Base-by-base conservation (phyloP, 2,329 filamentous ascomycete species). In the Claviceps citrina region DNA sequence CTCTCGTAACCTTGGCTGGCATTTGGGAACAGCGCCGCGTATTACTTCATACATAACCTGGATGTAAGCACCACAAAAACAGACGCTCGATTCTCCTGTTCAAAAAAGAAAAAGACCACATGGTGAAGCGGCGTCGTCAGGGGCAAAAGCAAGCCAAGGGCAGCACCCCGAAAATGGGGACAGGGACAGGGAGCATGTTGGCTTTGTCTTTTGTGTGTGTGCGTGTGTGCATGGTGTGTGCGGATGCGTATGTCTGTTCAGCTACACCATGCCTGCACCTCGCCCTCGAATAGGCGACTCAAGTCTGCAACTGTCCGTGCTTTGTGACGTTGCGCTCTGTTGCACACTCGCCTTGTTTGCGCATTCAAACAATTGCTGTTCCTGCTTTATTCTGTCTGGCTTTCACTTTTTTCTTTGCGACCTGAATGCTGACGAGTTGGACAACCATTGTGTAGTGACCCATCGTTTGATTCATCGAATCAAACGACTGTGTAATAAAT, bases 301-400 rank as follows among this genome's bases (percentile, higher is more conserved):
- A 40, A 28, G 42, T 32, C 50, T 54, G 53, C 52, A 52, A 42
- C 46, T 45, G 40, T 38, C 53, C 53, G 53, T 44, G 22, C 38
- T 46, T 51, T 43, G 49, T 49, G 50, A 52, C 46, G 36, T 28
- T 33, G 24, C 31, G 27, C 40, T 38, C 26, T 18, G 45, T 45
- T 44, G 31, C 38, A 43, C 41, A 31, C 31, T 28, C 38, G 27
- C 12, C 38, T 31, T 33, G 28, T 38, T 40, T 41, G 39, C 39
- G 30, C 15, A 31, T 36, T 16, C 20, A n/a, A n/a, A n/a, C n/a
- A 18, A 13, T 20, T n/a, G 24, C 15, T 26, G 24, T 20, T 27
- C 6, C 15, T 13, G 22, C 12, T 27, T 36, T 25, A 15, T 12
- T n/a, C 28, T 5, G 10, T 22, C 32, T 15, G 10, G 27, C 18